Percentiles rank a stretch among this genome's conserved stretches.
These are phyloP conservation scores for Guillardia theta DNA, from an alignment of 78 protist genomes.

Conservation along the genomic window DNA sequence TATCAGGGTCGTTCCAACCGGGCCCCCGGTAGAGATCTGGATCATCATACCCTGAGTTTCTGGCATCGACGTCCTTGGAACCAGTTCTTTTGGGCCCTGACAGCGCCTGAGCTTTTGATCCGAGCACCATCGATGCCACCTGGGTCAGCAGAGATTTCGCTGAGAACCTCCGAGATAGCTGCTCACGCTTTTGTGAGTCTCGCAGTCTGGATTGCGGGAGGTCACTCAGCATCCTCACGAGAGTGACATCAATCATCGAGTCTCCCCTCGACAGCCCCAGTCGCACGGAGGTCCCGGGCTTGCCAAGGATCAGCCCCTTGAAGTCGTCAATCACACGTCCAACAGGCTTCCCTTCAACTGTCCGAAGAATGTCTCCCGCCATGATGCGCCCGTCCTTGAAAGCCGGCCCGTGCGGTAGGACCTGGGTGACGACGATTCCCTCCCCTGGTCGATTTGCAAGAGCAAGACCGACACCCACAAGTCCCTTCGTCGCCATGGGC, in stretches of 20 bases:
- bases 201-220: too few relatives aligned
- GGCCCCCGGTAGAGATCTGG: too few relatives aligned
- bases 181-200: too few relatives aligned
- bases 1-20: too few relatives aligned
- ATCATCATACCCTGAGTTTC: too few relatives aligned
- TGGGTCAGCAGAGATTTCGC: too few relatives aligned
- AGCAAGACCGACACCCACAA: background rate
- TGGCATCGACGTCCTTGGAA: too few relatives aligned
- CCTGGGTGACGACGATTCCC: background rate
- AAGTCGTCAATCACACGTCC: background rate
- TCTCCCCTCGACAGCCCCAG: background rate
- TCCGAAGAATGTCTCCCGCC: background rate
- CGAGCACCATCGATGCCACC: too few relatives aligned
- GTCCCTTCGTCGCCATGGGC: background rate
- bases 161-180: too few relatives aligned
- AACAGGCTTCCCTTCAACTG: background rate
- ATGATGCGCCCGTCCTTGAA: background rate
- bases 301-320: conserved; percentile 16
- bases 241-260: background rate
- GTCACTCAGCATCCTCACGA: background rate
- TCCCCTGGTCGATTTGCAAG: background rate
- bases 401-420: conserved; percentile 1
- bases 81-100: too few relatives aligned
- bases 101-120: too few relatives aligned
- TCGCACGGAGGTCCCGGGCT: background rate